A percentile compares a stretch with the other conserved stretches of the same genome.
Conservation (phyloP, 2,329 filamentous ascomycete genomes). For the Fusarium sp. region DNA sequence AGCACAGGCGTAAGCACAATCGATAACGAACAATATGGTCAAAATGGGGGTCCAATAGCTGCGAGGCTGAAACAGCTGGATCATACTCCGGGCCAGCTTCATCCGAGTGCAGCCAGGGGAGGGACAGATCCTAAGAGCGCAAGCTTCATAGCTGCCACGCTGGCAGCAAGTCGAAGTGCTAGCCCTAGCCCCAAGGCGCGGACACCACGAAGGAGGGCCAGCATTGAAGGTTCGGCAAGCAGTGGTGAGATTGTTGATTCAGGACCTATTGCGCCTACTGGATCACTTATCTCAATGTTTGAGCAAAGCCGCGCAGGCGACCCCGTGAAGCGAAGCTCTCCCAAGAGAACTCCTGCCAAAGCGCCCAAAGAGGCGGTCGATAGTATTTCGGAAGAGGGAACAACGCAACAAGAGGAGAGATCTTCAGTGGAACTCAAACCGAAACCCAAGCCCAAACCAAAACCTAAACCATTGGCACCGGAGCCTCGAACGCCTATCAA, state of each 20-base stretch:
- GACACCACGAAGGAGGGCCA: slow-evolving; percentile 49
- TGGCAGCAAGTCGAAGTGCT: slow-evolving; percentile 66
- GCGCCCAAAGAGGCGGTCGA: slow-evolving; percentile 18
- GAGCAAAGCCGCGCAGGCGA: slow-evolving; percentile 63
- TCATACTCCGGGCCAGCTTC: slow-evolving; percentile 35
- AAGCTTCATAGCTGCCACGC: slow-evolving; percentile 68
- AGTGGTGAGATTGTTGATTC: slow-evolving; percentile 58
- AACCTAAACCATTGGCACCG: slow-evolving; percentile 40
- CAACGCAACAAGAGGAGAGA: not conserved
- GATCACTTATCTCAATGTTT: slow-evolving; percentile 75
- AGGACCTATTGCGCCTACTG: slow-evolving; percentile 71
- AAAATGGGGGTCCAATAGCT: slow-evolving; percentile 39
- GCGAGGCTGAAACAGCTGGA: slow-evolving; percentile 45
- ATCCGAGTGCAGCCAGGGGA: slow-evolving; percentile 26
- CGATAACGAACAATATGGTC: slow-evolving; percentile 35
- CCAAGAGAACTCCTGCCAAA: slow-evolving; percentile 35
- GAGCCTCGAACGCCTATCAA: slow-evolving; percentile 34
- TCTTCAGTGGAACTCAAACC: slow-evolving; percentile 45
- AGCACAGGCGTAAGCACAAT: slow-evolving; percentile 54
- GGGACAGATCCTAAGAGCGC: slow-evolving; percentile 62
- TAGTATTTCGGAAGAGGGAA: slow-evolving; percentile 28
- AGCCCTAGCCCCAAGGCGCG: slow-evolving; percentile 52
- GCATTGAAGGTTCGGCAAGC: slow-evolving; percentile 47
- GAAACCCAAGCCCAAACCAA: slow-evolving; percentile 44
- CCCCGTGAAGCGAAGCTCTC: slow-evolving; percentile 52